Base-by-base conservation (phyloP, 1,284 basidiomycete species). In the Ustilago nuda region DNA sequence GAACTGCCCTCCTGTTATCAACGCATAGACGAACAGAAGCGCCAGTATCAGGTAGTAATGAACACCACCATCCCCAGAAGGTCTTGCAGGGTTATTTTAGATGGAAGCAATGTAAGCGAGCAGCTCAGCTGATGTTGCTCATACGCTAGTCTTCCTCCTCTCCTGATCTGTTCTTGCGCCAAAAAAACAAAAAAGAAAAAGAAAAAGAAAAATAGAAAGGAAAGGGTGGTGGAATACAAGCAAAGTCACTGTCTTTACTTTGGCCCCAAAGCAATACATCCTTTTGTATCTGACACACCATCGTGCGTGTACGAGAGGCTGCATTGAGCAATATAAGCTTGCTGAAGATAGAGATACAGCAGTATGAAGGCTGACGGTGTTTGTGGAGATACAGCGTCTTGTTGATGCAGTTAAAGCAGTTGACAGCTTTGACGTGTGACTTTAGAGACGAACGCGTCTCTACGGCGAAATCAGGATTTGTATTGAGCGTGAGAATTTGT, bases 1-100 rank as follows among this genome's bases (percentile, higher is more conserved):
- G 41, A 75, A 78, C 50, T 81, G 80, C 58, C 80, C 80, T 33
- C 67, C 78, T 33, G 39, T 57, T 15, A 66, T 76, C 55, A 45
- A 55, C 15, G 33, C 39, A 5, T 48, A 30, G 39, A 48, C 43
- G 23, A 8, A 13, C 12, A 32, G 48, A 19, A 19, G n/a, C 43
- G 43, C 43, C 11, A 19, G 19, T 15, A 8, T 7, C 17, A 45
- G 43, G 2, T 8, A 3, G 2, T 45, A 7, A 19, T 45, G n/a
- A 11, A n/a, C n/a, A 45, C 1, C 7, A 7, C 43, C 43, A 19
- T n/a, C 43, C 17, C 43, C 8, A 45, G n/a, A 19, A 17, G 43
- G 43, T 19, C 43, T 8, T 19, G 23, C 48, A 50, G 48, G 30
- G 48, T 50, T 6, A 37, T 7, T 5, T 4, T 13, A 36, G 53